Evolutionary conservation across 2,329 filamentous ascomycete species (phyloP).

Genomic region (Phialophora expanda): DNA sequence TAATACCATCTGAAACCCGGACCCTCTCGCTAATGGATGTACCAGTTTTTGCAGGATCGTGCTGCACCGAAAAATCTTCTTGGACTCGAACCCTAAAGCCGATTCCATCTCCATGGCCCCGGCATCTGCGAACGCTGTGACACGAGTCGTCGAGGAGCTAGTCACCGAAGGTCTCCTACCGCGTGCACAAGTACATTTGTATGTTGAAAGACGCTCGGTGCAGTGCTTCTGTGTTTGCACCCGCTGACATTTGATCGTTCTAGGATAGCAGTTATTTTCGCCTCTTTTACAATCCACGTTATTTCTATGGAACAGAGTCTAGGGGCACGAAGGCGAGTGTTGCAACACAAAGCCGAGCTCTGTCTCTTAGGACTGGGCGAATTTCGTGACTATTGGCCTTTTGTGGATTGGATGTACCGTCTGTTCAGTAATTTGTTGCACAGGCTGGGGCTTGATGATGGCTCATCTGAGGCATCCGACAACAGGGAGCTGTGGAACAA

Average conservation of each 20-base stretch:
- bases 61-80: conserved; percentile 25
- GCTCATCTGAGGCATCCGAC: conserved; percentile 16
- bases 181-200: conserved; percentile 29
- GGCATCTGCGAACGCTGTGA: conserved; percentile 33
- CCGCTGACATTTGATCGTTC: conserved; percentile 15
- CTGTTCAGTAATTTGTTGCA: conserved; percentile 24
- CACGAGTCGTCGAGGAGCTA: conserved; percentile 34
- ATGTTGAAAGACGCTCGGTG: conserved; percentile 13
- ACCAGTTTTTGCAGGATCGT: conserved; percentile 26
- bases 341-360: conserved; percentile 28
- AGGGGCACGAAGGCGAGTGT: conserved; percentile 25
- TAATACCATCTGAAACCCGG: not conserved
- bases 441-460: conserved; percentile 17
- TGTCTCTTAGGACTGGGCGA: conserved; percentile 24
- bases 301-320: conserved; percentile 27
- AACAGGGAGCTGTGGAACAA: conserved; percentile 18
- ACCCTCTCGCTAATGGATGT: conserved; percentile 19
- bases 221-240: not conserved
- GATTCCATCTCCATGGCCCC: conserved; percentile 22
- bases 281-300: conserved; percentile 26
- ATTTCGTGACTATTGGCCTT: conserved; percentile 29
- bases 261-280: conserved; percentile 28
- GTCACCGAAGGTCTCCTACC: conserved; percentile 26
- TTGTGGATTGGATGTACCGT: conserved; percentile 30
- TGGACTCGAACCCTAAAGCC: conserved; percentile 20